A percentile compares a stretch with the other conserved stretches of the same genome.
Evolutionary conservation across 2,329 filamentous ascomycete species (phyloP).

Genomic region (Fusarium torulosum): DNA sequence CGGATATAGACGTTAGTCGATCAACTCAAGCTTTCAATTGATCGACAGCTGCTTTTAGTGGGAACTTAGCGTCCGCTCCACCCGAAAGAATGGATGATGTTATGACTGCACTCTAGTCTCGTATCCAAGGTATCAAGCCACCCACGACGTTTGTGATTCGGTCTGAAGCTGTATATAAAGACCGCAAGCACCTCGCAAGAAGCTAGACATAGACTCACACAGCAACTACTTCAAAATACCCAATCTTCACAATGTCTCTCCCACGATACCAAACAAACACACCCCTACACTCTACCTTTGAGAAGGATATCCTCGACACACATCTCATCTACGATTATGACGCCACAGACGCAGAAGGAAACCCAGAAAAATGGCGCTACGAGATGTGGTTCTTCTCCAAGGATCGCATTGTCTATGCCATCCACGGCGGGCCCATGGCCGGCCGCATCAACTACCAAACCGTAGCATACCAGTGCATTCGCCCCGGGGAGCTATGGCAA

Average conservation of each 20-base stretch:
- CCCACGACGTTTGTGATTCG: neutral
- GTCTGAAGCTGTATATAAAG: conserved; percentile 2
- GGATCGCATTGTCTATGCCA: conserved; percentile 67
- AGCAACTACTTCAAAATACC: neutral
- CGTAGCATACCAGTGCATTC: conserved; percentile 68
- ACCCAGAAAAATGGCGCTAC: conserved; percentile 70
- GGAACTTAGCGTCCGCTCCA: conserved; percentile 12
- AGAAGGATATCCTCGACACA: conserved; percentile 64
- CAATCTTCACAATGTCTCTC: conserved; percentile 31
- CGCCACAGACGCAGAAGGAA: conserved; percentile 60
- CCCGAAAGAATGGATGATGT: conserved; percentile 26
- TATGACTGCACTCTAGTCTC: neutral
- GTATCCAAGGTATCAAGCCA: conserved; percentile 3
- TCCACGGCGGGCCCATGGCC: conserved; percentile 71
- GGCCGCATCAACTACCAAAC: conserved; percentile 66
- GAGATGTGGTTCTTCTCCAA: conserved; percentile 72
- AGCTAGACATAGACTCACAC: fast-evolving
- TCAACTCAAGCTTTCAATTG: conserved; percentile 8
- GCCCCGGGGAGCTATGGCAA: conserved; percentile 70
- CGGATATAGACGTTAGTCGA: conserved; percentile 26
- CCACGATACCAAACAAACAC: conserved; percentile 46
- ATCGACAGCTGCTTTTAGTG: conserved; percentile 8
- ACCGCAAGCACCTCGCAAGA: fast-evolving
- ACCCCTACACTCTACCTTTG: conserved; percentile 47
- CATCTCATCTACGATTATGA: conserved; percentile 70